phyloP scores from a whole-genome alignment of 371 early-diverging fungal species.

The Fennellomyces sp. region DNA sequence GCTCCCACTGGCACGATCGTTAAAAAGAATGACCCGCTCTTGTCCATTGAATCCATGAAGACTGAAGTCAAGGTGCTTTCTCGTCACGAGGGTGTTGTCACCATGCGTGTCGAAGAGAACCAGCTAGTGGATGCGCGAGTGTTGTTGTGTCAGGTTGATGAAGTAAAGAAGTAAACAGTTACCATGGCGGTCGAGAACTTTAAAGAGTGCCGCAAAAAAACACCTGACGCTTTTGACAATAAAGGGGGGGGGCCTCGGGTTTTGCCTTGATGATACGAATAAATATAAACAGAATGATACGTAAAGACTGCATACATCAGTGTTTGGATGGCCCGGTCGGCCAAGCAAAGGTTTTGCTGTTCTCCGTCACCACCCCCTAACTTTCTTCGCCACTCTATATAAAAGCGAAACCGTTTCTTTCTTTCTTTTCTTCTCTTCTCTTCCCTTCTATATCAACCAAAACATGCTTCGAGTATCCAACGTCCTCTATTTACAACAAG shows the following conservation, averaged over 20 bases:
- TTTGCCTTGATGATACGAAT: slow-evolving; percentile 7
- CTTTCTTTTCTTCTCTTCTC: neutral
- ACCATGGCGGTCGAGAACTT: too few relatives aligned
- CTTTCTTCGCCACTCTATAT: neutral
- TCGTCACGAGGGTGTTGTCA: slow-evolving; percentile 65
- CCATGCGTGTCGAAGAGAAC: slow-evolving; percentile 64
- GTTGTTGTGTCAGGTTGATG: slow-evolving; percentile 62
- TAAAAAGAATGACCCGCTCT: slow-evolving; percentile 62
- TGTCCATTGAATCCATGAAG: slow-evolving; percentile 81
- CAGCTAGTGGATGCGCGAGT: slow-evolving; percentile 72
- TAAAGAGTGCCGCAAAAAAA: too few relatives aligned
- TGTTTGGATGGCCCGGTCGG: too few relatives aligned
- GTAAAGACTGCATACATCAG: neutral
- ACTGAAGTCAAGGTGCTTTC: slow-evolving; percentile 71
- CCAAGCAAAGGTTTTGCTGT: too few relatives aligned
- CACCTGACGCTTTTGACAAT: neutral
- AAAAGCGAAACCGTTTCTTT: neutral
- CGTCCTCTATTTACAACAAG: slow-evolving; percentile 10
- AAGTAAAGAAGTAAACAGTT: slow-evolving; percentile 19
- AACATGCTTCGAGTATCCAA: slow-evolving; percentile 9
- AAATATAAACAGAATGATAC: slow-evolving; percentile 5
- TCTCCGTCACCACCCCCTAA: neutral
- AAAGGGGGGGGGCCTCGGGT: neutral
- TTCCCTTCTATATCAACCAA: neutral
- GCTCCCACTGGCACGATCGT: slow-evolving; percentile 58